Base-by-base conservation (phyloP, 768 basidiomycete genomes). In the Termitomyces sp. region DNA sequence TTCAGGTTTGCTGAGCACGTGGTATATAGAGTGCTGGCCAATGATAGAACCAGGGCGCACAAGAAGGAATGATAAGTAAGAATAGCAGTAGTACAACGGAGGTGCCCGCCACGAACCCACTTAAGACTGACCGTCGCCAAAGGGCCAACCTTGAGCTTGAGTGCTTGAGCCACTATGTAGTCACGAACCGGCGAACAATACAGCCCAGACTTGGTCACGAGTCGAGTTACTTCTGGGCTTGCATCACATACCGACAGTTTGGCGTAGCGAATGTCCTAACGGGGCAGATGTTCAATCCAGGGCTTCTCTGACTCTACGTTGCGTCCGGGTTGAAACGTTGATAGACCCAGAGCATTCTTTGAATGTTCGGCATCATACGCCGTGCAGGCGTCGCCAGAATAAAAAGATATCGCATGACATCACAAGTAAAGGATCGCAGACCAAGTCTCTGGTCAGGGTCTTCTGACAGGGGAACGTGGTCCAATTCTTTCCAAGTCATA, bases 401-500 rank as follows among this genome's bases (percentile, higher is more conserved):
- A 3, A 12, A 23, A 35, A 17, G n/a, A 51, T 39, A 50, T 50
- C 49, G 50, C 52, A 63, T 61, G 32, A 34, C 28, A 58, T 56
- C 50, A 54, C 52, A 35, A 37, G 35, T 17, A 17, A 46, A 46
- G 43, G 19, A 21, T 19, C 41, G 41, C 16, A 55, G 39, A 55
- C 62, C 59, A 59, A 35, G 54, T 57, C 60, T 60, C 44, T 52
- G 37, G 40, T 39, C 48, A 62, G 57, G 60, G 59, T 63, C 64
- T 58, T 61, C 62, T 65, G 64, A 63, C 64, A 58, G 57, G 56
- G 35, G 37, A 61, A 58, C 51, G 57, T 58, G 56, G 50, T 53
- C 17, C 55, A 56, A 46, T 61, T 58, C 58, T 59, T 58, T 58
- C 54, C 56, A 59, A 58, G 54, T 11, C 25, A n/a, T 51, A 35